A percentile compares a stretch with the other conserved stretches of the same genome.
phyloP scores from a whole-genome alignment of 73 alveolate species.

The Tetrahymena elliotti region DNA sequence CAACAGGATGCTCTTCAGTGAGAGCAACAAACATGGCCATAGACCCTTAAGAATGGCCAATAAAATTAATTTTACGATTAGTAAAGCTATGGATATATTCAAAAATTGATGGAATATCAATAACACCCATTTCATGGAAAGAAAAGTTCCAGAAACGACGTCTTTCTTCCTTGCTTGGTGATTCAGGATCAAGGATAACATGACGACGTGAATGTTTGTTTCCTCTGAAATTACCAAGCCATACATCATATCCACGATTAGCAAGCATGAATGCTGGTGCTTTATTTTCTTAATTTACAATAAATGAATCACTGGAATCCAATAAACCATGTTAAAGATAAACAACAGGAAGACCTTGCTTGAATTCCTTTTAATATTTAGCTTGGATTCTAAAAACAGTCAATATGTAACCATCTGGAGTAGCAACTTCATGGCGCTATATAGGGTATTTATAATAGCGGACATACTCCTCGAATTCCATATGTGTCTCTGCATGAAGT shows the following conservation, averaged over 20 bases:
- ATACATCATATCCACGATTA: conserved; percentile 65
- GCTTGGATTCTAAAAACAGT: conserved; percentile 77
- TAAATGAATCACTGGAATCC: conserved; percentile 66
- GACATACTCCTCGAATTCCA: conserved; percentile 24
- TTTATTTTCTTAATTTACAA: conserved; percentile 36
- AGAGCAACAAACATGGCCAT: conserved; percentile 68
- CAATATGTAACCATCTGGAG: conserved; percentile 89
- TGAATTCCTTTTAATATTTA: background rate
- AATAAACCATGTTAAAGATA: conserved; percentile 65
- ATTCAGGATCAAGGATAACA: conserved; percentile 37
- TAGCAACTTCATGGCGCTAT: conserved; percentile 73
- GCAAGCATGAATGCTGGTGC: conserved; percentile 69
- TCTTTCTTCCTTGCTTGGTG: conserved; percentile 5
- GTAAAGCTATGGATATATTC: conserved; percentile 55
- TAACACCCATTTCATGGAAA: conserved; percentile 72
- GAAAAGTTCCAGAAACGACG: conserved; percentile 78
- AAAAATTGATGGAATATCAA: conserved; percentile 76
- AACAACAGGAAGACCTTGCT: conserved; percentile 38
- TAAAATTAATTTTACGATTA: conserved; percentile 55
- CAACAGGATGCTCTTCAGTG: conserved; percentile 41
- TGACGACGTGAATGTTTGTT: conserved; percentile 62
- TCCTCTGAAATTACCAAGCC: conserved; percentile 82
- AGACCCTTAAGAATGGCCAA: conserved; percentile 93
- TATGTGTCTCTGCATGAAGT: conserved; percentile 19
- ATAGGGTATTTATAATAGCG: conserved; percentile 46